Evolutionary conservation across 805 yeast species (phyloP).

Genomic region (Ogataea parapolymorpha): DNA sequence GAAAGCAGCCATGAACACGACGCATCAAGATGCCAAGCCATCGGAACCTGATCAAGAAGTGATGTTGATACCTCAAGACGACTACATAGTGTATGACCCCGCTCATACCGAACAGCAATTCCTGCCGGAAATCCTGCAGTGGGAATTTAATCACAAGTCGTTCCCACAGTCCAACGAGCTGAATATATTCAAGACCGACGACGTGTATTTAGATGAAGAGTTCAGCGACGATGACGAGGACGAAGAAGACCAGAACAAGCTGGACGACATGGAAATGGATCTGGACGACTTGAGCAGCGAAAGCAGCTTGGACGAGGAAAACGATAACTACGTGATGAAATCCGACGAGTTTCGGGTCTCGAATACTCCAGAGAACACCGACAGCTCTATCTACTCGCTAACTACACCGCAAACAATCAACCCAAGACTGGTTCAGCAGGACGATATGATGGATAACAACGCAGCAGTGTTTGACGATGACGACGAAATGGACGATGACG

Average conservation of each 20-base stretch:
- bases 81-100: slow-evolving; percentile 25
- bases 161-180: slow-evolving; percentile 33
- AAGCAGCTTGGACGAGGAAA: slow-evolving; percentile 24
- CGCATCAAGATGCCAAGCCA: slow-evolving; percentile 1
- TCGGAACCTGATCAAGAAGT: slow-evolving; percentile 24
- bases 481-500: slow-evolving; percentile 22
- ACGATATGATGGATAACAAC: slow-evolving; percentile 8
- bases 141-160: slow-evolving; percentile 26
- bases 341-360: slow-evolving; percentile 10
- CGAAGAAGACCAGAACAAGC: slow-evolving; percentile 28
- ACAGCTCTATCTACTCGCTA: slow-evolving; percentile 27
- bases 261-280: slow-evolving; percentile 33
- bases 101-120: slow-evolving; percentile 24
- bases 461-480: slow-evolving; percentile 17
- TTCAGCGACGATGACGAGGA: slow-evolving; percentile 33
- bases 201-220: slow-evolving; percentile 29
- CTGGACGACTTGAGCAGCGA: slow-evolving; percentile 29
- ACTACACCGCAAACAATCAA: slow-evolving; percentile 29
- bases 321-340: slow-evolving; percentile 21
- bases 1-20: slow-evolving; percentile 11
- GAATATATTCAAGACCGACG: slow-evolving; percentile 31
- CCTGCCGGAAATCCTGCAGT: slow-evolving; percentile 27
- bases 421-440: slow-evolving; percentile 24
- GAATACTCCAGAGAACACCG: slow-evolving; percentile 22
- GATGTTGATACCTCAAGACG: slow-evolving; percentile 31